A percentile compares a stretch with the other conserved stretches of the same genome.
Conservation (phyloP, 352 stramenopile species). For the Phytopythium ostracodes region DNA sequence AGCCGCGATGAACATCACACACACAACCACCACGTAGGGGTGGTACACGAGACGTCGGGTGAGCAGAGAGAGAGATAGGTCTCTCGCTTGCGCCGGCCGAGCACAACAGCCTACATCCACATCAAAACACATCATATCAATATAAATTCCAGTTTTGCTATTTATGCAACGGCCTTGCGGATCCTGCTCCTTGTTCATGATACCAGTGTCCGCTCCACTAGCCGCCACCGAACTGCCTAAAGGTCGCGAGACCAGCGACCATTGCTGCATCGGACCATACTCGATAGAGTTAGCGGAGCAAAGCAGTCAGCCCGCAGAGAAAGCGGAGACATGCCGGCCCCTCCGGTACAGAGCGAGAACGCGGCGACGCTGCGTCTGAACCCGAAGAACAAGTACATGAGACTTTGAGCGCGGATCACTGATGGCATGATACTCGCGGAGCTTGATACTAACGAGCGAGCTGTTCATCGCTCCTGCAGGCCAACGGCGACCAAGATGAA, state of each 20-base stretch:
- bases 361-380: conserved; percentile 47
- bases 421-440: too few species aligned
- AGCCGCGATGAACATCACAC: not conserved
- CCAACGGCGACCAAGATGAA: conserved; percentile 83
- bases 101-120: conserved; percentile 9
- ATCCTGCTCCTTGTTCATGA: too few species aligned
- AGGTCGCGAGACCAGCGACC: not conserved
- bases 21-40: conserved; percentile 20
- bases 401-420: too few species aligned
- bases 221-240: not conserved
- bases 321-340: conserved; percentile 34
- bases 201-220: too few species aligned
- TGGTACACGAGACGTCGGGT: conserved; percentile 14
- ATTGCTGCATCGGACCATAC: not conserved
- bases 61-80: not conserved
- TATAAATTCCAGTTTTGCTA: conserved; percentile 7
- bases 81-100: not conserved
- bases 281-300: too few species aligned
- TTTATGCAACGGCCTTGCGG: not conserved
- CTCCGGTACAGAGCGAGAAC: conserved; percentile 30
- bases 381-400: conserved; percentile 13
- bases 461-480: conserved; percentile 12
- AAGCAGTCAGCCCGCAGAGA: not conserved
- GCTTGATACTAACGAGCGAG: not conserved
- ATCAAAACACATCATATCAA: not conserved